Evolutionary conservation across 495 filamentous ascomycete species (phyloP), one percentile per base, ranked within the genome.

Genomic region (Hypoxylon cercidicola): DNA sequence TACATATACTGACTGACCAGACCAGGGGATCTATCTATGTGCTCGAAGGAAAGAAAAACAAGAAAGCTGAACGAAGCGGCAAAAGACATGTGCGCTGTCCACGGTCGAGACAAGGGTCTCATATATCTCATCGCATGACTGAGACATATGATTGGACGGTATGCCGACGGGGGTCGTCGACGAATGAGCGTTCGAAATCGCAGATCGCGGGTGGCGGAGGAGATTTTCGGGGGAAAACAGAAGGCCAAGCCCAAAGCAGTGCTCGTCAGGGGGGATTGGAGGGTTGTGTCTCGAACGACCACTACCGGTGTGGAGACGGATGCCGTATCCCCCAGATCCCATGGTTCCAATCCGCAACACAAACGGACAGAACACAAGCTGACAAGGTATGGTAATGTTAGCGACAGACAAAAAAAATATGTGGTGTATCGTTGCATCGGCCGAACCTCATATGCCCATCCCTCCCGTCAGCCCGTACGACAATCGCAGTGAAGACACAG

Each of bases 111-210:
- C 56, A 66, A 48, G 63, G 63, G 46, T 49, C 10, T 45, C 44
- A 46, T 55, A 50, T 54, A 53, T 34, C 32, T 8, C 52, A 67
- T 30, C 64, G 64, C 64, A 54, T 67, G 64, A 62, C 64, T 56
- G 59, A 44, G 58, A 44, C 47, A 45, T 60, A 43, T 67, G 58
- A 67, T 67, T 67, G 64, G 64, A 11, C n/a, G 12, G 43, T 48
- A 53, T 55, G 49, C 64, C 49, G 39, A 23, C 44, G 3, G 7
- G 35, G 40, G 39, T n/a, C 44, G 35, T 12, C 34, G 30, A 23
- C 39, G 19, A 50, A 45, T 48, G 20, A 35, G 44, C 25, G 15
- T 46, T 7, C 25, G 25, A n/a, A 28, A 7, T 41, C 39, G 39
- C n/a, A 12, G 12, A n/a, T 16, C 39, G n/a, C 5, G 4, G n/a